These are phyloP conservation scores for Adansonia gregorii DNA, from an alignment of 441 rosid genomes.

Conservation along the genomic window DNA sequence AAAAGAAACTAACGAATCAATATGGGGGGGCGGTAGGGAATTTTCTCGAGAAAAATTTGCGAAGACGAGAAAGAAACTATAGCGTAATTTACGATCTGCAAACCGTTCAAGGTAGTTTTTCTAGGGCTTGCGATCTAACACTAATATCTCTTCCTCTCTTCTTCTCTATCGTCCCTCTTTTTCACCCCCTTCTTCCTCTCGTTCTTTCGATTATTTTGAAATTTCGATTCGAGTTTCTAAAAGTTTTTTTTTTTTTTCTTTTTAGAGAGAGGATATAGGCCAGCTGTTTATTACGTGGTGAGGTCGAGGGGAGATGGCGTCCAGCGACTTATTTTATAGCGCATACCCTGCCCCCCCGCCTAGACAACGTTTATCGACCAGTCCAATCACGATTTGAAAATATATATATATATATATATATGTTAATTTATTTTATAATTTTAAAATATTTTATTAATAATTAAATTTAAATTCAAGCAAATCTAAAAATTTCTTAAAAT, in stretches of 20 bases:
- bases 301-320: constrained; percentile 28
- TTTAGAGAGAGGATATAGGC: constrained; percentile 28
- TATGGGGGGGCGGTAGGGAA: background rate
- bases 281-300: constrained; percentile 35
- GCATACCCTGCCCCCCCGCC: constrained; percentile 42
- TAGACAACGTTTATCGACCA: background rate
- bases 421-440: too few relatives aligned
- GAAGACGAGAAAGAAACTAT: background rate
- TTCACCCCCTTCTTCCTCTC: background rate
- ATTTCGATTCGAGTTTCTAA: background rate
- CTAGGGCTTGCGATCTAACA: constrained; percentile 14
- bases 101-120: background rate
- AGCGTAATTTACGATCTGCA: background rate
- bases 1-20: background rate
- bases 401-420: too few relatives aligned
- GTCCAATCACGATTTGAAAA: too few relatives aligned
- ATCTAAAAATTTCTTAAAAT: too few relatives aligned
- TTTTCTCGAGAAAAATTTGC: background rate
- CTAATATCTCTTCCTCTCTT: background rate
- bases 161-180: background rate
- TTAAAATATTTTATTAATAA: too few relatives aligned
- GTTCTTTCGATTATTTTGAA: background rate
- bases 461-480: too few relatives aligned
- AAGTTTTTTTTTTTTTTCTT: background rate
- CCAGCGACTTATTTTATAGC: constrained; percentile 29